Percentiles rank a stretch among this genome's conserved stretches.
Conservation (phyloP, 2,329 filamentous ascomycete genomes). For the Penicillium sp. region DNA sequence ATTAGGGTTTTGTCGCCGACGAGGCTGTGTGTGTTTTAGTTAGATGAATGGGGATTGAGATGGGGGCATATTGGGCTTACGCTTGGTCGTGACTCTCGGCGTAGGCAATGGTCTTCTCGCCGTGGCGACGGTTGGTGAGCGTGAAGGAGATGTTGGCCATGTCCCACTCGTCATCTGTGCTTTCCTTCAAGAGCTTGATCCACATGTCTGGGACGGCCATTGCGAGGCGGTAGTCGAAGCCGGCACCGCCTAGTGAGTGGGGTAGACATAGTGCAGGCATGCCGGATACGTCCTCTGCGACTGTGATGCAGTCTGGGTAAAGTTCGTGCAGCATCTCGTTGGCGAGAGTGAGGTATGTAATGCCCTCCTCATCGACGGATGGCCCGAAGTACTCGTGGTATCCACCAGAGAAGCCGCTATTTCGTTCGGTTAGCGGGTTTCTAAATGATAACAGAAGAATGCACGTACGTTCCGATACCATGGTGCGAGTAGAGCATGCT, state of each 20-base stretch:
- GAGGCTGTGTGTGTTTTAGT: constrained; percentile 54
- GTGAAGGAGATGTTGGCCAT: constrained; percentile 81
- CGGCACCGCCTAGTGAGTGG: constrained; percentile 81
- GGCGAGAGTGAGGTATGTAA: constrained; percentile 92
- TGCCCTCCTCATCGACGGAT: constrained; percentile 84
- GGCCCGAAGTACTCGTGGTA: constrained; percentile 97
- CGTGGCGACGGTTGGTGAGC: constrained; percentile 86
- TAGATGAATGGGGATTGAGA: background rate
- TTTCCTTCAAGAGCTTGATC: constrained; percentile 97
- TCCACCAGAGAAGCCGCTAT: constrained; percentile 87
- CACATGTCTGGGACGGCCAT: constrained; percentile 99
- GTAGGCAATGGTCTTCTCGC: constrained; percentile 98
- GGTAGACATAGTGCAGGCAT: constrained; percentile 96
- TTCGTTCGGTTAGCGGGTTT: background rate
- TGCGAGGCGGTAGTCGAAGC: constrained; percentile 94
- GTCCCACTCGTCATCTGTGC: constrained; percentile 87
- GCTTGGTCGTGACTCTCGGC: constrained; percentile 97
- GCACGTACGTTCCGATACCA: constrained; percentile 86
- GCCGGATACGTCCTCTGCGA: constrained; percentile 95
- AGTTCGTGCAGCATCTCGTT: constrained; percentile 93
- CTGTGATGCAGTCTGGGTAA: constrained; percentile 83
- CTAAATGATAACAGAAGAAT: background rate
- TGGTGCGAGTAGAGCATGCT: constrained; percentile 98
- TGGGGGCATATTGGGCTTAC: constrained; percentile 55
- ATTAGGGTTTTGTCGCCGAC: constrained; percentile 96